These are phyloP conservation scores for Corynespora cassiicola DNA, from an alignment of 2,329 filamentous ascomycete species.

Conservation along the genomic window DNA sequence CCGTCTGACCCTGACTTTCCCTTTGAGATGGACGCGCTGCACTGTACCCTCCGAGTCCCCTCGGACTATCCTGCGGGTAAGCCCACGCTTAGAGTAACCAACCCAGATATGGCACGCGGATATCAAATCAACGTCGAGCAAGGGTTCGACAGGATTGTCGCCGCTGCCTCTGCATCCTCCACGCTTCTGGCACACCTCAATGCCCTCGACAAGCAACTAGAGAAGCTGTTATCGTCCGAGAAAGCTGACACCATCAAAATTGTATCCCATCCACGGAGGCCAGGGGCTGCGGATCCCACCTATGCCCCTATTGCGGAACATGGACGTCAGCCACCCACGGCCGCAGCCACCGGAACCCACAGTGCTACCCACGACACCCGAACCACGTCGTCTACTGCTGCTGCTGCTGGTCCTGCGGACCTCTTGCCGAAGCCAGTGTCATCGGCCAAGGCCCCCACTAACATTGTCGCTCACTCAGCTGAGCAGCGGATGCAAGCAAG, in stretches of 20 bases:
- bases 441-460: too few species aligned
- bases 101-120: slow-evolving; percentile 71
- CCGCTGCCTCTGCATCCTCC: slow-evolving; percentile 57
- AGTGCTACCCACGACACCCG: too few species aligned
- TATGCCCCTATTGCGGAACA: neutral
- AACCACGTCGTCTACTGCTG: too few species aligned
- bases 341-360: too few species aligned
- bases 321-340: neutral
- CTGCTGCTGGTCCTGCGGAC: too few species aligned
- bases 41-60: slow-evolving; percentile 73
- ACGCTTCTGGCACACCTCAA: slow-evolving; percentile 73
- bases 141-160: slow-evolving; percentile 72
- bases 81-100: slow-evolving; percentile 67
- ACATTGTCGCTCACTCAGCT: slow-evolving; percentile 58
- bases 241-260: slow-evolving; percentile 51
- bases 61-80: slow-evolving; percentile 63
- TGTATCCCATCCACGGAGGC: slow-evolving; percentile 12
- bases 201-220: slow-evolving; percentile 74
- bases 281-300: neutral
- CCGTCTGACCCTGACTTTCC: slow-evolving; percentile 87
- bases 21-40: slow-evolving; percentile 73
- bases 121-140: slow-evolving; percentile 79
- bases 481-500: slow-evolving; percentile 70
- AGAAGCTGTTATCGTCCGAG: slow-evolving; percentile 71
- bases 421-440: too few species aligned